A percentile compares a stretch with the other conserved stretches of the same genome.
Conservation (phyloP, 2,329 filamentous ascomycete species). For the Cephalotrichum gorgonifer region DNA sequence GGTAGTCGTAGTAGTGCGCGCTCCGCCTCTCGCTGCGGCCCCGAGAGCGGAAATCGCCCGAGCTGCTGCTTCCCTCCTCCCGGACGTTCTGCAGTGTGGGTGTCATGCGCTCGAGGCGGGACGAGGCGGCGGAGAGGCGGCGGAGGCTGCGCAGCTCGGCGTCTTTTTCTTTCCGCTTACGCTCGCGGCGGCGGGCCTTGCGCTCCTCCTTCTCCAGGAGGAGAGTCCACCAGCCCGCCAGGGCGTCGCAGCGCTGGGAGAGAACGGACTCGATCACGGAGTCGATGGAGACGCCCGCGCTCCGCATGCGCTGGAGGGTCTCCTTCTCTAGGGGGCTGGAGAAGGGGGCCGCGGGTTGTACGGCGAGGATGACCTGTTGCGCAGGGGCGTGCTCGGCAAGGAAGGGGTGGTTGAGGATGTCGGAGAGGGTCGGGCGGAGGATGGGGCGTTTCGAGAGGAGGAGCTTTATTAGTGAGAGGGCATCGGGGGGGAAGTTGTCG, state of each 20-base stretch:
- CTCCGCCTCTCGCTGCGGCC: conserved; percentile 72
- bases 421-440: conserved; percentile 67
- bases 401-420: conserved; percentile 83
- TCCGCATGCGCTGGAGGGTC: conserved; percentile 83
- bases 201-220: conserved; percentile 89
- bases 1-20: conserved; percentile 53
- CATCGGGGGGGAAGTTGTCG: conserved; percentile 66
- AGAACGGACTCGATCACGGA: conserved; percentile 89
- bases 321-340: conserved; percentile 81
- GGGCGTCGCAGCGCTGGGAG: conserved; percentile 75
- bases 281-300: conserved; percentile 88
- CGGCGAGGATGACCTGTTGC: conserved; percentile 80
- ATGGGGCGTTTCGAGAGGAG: conserved; percentile 89
- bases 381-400: conserved; percentile 76
- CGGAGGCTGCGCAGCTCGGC: conserved; percentile 68
- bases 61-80: conserved; percentile 53
- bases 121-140: conserved; percentile 81
- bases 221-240: conserved; percentile 94
- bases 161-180: conserved; percentile 77
- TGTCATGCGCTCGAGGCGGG: conserved; percentile 70
- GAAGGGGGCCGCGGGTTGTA: conserved; percentile 73
- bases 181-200: conserved; percentile 70
- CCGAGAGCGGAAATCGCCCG: no score
- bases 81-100: conserved; percentile 69
- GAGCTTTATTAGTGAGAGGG: conserved; percentile 62